Conservation (phyloP, 345 rosid genomes). For the Moricandia moricandioides region DNA sequence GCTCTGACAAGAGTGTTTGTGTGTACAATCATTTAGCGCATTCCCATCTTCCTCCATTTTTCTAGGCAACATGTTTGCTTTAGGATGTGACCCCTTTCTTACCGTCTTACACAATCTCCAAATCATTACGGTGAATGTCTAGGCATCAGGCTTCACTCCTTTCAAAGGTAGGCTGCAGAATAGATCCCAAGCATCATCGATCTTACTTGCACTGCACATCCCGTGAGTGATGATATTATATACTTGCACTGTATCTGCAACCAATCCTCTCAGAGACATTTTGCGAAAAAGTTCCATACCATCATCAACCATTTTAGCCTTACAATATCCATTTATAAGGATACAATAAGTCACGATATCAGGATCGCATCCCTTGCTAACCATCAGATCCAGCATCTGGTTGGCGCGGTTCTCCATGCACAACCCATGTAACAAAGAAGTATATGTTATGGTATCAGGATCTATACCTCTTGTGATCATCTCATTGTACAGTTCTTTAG, state of each 20-base stretch:
- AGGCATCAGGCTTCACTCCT: constrained; percentile 30
- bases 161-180: constrained; percentile 4
- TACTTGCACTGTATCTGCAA: background rate
- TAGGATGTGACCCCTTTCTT: background rate
- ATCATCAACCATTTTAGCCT: background rate
- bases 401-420: constrained; percentile 30
- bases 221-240: constrained; percentile 2
- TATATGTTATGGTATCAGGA: constrained; percentile 26
- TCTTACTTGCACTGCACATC: constrained; percentile 31
- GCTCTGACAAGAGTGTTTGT: background rate
- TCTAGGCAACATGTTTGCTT: background rate
- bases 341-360: constrained; percentile 11
- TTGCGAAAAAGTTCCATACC: background rate
- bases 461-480: background rate
- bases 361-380: constrained; percentile 19
- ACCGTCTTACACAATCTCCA: constrained; percentile 12
- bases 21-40: background rate
- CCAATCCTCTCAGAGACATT: background rate
- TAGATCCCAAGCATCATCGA: constrained; percentile 24
- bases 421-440: constrained; percentile 34
- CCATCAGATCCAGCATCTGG: constrained; percentile 20
- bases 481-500: constrained; percentile 9
- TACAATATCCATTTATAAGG: background rate
- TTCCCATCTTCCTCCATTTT: background rate
- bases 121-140: constrained; percentile 15